Conservation (phyloP, 257 asterid species). For the Solanum rostratum region DNA sequence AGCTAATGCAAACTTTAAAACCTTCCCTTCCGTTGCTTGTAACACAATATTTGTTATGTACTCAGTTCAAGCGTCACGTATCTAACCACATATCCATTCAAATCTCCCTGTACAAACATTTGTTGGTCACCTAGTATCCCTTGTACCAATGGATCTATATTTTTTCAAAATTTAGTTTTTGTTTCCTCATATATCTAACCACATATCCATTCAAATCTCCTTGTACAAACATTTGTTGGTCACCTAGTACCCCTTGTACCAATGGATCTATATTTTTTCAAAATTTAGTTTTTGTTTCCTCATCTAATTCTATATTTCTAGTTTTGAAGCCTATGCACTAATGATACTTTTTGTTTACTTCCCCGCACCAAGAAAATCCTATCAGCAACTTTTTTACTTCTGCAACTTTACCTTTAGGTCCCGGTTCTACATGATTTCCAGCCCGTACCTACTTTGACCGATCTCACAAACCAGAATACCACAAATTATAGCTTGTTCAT, state of each 20-base stretch:
- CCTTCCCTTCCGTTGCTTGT: not conserved
- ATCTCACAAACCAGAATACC: not conserved
- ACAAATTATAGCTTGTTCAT: not conserved
- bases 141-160: not conserved
- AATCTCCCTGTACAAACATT: not conserved
- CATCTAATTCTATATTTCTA: not conserved
- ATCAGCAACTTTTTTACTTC: not conserved
- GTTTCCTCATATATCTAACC: not conserved
- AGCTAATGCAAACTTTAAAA: not conserved
- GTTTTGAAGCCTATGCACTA: not conserved
- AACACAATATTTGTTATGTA: not conserved
- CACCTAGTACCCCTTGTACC: not conserved
- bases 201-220: not conserved
- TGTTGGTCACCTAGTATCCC: not conserved
- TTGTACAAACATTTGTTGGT: not conserved
- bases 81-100: not conserved
- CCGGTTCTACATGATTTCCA: not conserved
- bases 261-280: not conserved
- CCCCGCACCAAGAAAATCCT: not conserved
- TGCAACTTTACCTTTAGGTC: not conserved
- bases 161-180: not conserved
- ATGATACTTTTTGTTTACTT: not conserved
- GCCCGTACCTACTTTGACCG: not conserved
- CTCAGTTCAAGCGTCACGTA: not conserved
- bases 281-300: not conserved